Percentiles rank a stretch among this genome's conserved stretches.
phyloP scores from a whole-genome alignment of 345 rosid species.

The Carallia pectinifolia region DNA sequence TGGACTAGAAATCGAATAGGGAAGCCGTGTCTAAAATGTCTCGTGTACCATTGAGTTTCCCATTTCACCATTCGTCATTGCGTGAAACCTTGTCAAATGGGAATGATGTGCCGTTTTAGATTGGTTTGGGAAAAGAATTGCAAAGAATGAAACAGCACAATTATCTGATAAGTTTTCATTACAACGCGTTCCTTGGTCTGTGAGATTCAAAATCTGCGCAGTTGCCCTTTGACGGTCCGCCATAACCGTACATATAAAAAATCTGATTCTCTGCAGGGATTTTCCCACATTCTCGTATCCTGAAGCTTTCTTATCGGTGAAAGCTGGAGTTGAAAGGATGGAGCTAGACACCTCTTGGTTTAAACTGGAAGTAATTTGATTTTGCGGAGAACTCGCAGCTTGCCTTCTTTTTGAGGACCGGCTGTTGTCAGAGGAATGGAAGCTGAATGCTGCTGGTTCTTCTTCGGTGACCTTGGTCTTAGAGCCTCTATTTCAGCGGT shows the following conservation, averaged over 20 bases:
- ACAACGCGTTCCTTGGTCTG: constrained; percentile 48
- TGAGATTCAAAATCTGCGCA: constrained; percentile 49
- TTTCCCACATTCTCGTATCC: constrained; percentile 53
- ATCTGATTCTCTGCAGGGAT: constrained; percentile 43
- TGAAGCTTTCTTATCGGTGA: constrained; percentile 57
- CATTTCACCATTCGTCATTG: too few relatives aligned
- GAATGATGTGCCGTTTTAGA: too few relatives aligned
- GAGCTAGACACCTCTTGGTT: constrained; percentile 68
- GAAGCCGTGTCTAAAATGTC: too few relatives aligned
- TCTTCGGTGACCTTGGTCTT: constrained; percentile 93
- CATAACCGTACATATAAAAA: constrained; percentile 51
- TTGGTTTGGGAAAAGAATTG: too few relatives aligned
- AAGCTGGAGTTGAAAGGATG: constrained; percentile 57
- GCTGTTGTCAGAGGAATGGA: constrained; percentile 62
- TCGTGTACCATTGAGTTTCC: too few relatives aligned
- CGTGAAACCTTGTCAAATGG: too few relatives aligned
- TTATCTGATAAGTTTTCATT: constrained; percentile 9
- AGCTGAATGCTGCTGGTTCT: constrained; percentile 78
- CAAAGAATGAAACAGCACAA: not conserved
- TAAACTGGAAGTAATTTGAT: constrained; percentile 42
- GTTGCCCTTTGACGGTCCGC: constrained; percentile 44
- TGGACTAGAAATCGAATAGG: too few relatives aligned
- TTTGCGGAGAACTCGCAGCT: constrained; percentile 70
- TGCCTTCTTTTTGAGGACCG: constrained; percentile 62
- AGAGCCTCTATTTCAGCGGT: constrained; percentile 83